Evolutionary conservation across 176 grass and related monocot species (phyloP), one percentile per base, ranked within the genome.

Genomic region (Aegilops longissima): DNA sequence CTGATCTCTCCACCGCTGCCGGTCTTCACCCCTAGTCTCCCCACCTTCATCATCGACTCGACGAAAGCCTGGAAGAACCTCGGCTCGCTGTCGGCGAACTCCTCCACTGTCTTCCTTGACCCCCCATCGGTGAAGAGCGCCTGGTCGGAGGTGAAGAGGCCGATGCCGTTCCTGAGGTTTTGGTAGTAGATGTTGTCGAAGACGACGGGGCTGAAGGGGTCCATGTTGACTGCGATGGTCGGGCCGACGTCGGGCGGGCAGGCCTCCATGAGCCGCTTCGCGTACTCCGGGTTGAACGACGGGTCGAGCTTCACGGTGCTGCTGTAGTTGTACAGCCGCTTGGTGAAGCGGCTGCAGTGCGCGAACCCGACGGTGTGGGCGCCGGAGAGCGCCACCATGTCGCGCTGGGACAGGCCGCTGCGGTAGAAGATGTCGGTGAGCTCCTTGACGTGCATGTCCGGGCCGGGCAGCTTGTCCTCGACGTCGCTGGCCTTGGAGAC

Each of bases 281-380:
- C 91, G 76, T 95, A 98, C 8, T 11, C 12, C 2, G 27, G 8
- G 80, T 92, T 81, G 27, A 86, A 44, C 0, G 91, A 58, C 6
- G 95, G 93, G 78, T 98, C 95, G 11, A 84, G 83, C 56, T 6
- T 36, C 39, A 13, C 29, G 49, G 35, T 39, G 77, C 45, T 9
- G 64, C 51, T 61, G 87, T 85, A 86, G 54, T 44, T 47, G 81
- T 95, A 98, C 0, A 98, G 91, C 77, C 95, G 73, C 9, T 47
- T 2, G 51, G 79, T 59, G 85, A 98, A 98, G 68, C 95, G 91
- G 61, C 44, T 84, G 91, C 95, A 98, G 83, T 98, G 95, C 34
- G 89, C 76, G 72, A 98, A 98, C 7, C 95, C 95, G 34, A 95
- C 85, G 11, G 95, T 98, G 95, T 98, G 95, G 39, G 89, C 95